Conservation (phyloP, 2,329 filamentous ascomycete genomes). For the Bipolaris cookei region DNA sequence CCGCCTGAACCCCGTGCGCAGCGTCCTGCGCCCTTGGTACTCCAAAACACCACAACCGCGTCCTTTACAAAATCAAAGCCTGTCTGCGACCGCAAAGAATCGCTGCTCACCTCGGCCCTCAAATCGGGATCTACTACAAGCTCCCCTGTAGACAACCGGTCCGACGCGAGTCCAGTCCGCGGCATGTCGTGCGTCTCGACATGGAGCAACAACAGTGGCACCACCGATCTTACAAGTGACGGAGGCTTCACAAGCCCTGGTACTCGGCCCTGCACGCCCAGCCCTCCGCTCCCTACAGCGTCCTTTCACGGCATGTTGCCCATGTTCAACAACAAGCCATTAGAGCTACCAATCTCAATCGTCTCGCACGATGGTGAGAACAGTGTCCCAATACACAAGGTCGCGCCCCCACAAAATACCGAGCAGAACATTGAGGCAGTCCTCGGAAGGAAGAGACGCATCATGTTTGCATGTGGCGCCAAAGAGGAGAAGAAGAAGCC, state of each 20-base stretch:
- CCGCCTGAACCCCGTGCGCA: slow-evolving; percentile 74
- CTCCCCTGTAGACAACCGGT: slow-evolving; percentile 53
- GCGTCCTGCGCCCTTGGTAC: slow-evolving; percentile 49
- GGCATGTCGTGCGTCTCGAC: slow-evolving; percentile 66
- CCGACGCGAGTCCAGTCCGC: slow-evolving; percentile 46
- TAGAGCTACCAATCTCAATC: slow-evolving; percentile 48
- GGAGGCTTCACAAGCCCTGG: slow-evolving; percentile 86
- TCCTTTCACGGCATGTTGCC: slow-evolving; percentile 49
- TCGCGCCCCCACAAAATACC: slow-evolving; percentile 42
- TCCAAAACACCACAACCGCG: slow-evolving; percentile 50
- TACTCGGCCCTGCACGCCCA: slow-evolving; percentile 82
- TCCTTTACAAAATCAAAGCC: slow-evolving; percentile 59
- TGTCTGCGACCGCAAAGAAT: slow-evolving; percentile 68
- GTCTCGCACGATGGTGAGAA: slow-evolving; percentile 47
- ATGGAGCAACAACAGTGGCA: slow-evolving; percentile 80
- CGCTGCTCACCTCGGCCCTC: slow-evolving; percentile 85
- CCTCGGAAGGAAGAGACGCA: slow-evolving; percentile 81
- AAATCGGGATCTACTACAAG: slow-evolving; percentile 55
- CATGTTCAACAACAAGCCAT: slow-evolving; percentile 48
- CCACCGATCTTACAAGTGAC: slow-evolving; percentile 92
- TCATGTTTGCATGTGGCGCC: slow-evolving; percentile 83
- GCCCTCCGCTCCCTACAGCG: slow-evolving; percentile 75
- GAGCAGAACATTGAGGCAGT: slow-evolving; percentile 68
- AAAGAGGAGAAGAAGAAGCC: slow-evolving; percentile 56
- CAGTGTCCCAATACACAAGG: slow-evolving; percentile 35